A percentile compares a stretch with the other conserved stretches of the same genome.
phyloP scores from a whole-genome alignment of 2,329 filamentous ascomycete genomes.

The Eurotiales sp. region DNA sequence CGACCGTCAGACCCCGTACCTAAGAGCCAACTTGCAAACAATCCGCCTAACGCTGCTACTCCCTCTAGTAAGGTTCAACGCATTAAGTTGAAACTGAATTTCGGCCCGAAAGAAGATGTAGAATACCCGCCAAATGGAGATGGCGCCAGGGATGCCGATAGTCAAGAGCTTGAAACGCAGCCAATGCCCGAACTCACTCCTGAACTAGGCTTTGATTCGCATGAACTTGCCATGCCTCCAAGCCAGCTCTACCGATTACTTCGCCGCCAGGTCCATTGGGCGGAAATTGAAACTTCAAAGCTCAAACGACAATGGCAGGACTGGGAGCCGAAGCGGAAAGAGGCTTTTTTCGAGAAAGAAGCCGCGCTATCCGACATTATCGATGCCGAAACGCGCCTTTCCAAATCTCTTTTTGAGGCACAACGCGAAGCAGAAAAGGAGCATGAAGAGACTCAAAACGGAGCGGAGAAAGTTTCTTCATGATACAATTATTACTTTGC shows the following conservation, averaged over 20 bases:
- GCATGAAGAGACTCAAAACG: conserved; percentile 13
- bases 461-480: conserved; percentile 7
- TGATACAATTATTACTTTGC: conserved; percentile 6
- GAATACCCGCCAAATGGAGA: conserved; percentile 20
- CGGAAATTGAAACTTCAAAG: conserved; percentile 39
- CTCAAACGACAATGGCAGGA: conserved; percentile 39
- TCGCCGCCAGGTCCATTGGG: conserved; percentile 47
- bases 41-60: conserved; percentile 31
- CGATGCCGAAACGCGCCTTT: conserved; percentile 38
- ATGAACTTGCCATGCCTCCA: conserved; percentile 40
- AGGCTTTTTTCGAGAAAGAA: conserved; percentile 42
- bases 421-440: conserved; percentile 12
- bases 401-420: conserved; percentile 26
- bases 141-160: conserved; percentile 26
- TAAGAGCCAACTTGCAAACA: conserved; percentile 27
- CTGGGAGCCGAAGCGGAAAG: conserved; percentile 32
- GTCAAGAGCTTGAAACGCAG: conserved; percentile 33
- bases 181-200: conserved; percentile 35
- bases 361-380: conserved; percentile 42
- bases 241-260: conserved; percentile 44
- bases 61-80: conserved; percentile 33
- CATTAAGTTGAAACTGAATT: conserved; percentile 42
- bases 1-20: conserved; percentile 57
- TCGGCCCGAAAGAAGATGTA: conserved; percentile 30
- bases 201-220: conserved; percentile 41